Base-by-base conservation (phyloP, 78 protist species). In the Creolimax fragrantissima region DNA sequence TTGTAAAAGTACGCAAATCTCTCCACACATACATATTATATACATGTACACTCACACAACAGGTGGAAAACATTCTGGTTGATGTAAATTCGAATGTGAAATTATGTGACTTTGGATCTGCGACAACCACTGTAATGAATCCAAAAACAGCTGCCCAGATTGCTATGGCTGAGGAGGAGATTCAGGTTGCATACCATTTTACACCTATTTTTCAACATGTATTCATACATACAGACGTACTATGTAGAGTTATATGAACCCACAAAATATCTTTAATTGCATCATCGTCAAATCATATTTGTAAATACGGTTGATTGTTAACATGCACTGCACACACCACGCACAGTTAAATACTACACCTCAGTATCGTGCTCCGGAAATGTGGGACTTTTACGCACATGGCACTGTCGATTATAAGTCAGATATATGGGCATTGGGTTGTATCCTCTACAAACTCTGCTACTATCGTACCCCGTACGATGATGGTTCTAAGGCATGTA, bases 401-500 rank as follows among this genome's bases (percentile, higher is more conserved):
- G 6, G 45, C 35, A 5, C 24, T 5, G 84, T 93, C 17, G 89
- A 84, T 44, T 35, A 58, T 7, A 90, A 90, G 36, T 88, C 32
- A 43, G 95, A 93, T 45, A 44, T 93, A 4, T 93, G 95, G 95
- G 89, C 95, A 2, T 41, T 93, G 6, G 95, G 95, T 41, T 93
- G 95, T 90, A 36, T 89, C 17, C 93, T 93, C 17, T 93, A 47
- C 93, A 93, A 58, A 42, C 37, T 93, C 86, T 36, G 81, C 86
- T 90, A 41, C 44, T 90, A 36, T 81, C 42, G 74, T 42, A 5
- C 35, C 32, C 95, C 95, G 45, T 93, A 90, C 35, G 93, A 93
- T 5, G 81, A 84, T 45, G 90, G 90, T 41, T n/a, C 39, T 36
- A 35, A 74, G 1, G 74, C 24, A 1, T 58, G 74, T 58, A 58